Evolutionary conservation across 768 basidiomycete species (phyloP).

Genomic region (Leccinellum rugosiceps): DNA sequence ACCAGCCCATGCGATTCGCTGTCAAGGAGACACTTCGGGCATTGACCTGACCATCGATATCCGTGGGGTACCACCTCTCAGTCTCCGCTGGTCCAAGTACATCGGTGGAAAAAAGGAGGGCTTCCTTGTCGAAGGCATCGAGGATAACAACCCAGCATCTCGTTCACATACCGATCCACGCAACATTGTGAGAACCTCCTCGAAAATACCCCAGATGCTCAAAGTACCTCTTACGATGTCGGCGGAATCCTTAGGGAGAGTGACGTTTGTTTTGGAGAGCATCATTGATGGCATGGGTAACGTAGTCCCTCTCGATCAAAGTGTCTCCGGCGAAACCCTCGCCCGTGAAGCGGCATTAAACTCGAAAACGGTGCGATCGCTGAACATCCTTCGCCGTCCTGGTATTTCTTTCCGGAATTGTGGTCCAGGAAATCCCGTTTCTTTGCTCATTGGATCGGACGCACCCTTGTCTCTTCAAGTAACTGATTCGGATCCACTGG

Average conservation of each 20-base stretch:
- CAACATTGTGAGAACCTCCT: slow-evolving; percentile 18
- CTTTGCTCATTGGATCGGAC: slow-evolving; percentile 70
- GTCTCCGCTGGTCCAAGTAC: slow-evolving; percentile 72
- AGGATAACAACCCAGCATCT: slow-evolving; percentile 46
- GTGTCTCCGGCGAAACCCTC: slow-evolving; percentile 18
- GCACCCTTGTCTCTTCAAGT: slow-evolving; percentile 53
- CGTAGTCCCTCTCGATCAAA: slow-evolving; percentile 46
- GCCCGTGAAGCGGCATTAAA: slow-evolving; percentile 31
- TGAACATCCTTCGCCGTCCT: slow-evolving; percentile 70
- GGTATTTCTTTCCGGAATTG: slow-evolving; percentile 72
- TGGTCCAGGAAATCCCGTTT: slow-evolving; percentile 62
- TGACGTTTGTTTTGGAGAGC: slow-evolving; percentile 74
- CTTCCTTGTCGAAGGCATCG: slow-evolving; percentile 83
- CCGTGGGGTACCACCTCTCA: slow-evolving; percentile 72
- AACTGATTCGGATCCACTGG: slow-evolving; percentile 53
- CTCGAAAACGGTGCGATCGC: slow-evolving; percentile 52
- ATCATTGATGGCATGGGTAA: slow-evolving; percentile 86
- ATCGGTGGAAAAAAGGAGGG: slow-evolving; percentile 63
- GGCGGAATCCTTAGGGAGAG: slow-evolving; percentile 59
- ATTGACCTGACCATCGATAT: slow-evolving; percentile 61
- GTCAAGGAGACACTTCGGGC: slow-evolving; percentile 62
- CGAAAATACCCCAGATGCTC: slow-evolving; percentile 50
- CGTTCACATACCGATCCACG: slow-evolving; percentile 25
- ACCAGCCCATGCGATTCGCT: slow-evolving; percentile 49
- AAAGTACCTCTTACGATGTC: slow-evolving; percentile 67